These are phyloP conservation scores for Cucurbita maxima DNA, from an alignment of 306 rosid species.

Conservation along the genomic window DNA sequence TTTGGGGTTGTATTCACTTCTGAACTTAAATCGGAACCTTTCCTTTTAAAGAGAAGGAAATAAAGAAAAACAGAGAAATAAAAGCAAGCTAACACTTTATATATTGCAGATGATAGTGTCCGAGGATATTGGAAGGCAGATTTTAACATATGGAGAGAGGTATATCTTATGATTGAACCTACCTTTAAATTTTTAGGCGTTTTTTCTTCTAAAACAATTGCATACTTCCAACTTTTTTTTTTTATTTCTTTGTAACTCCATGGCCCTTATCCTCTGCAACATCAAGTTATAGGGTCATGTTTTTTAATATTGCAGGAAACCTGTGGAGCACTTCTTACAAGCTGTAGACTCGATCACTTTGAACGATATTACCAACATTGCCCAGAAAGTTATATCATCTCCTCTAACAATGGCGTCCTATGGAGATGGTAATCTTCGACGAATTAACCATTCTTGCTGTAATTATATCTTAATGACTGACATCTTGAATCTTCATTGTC, in stretches of 20 bases:
- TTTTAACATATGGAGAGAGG: conserved; percentile 96
- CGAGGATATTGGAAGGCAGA: conserved; percentile 91
- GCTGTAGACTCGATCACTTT: conserved; percentile 65
- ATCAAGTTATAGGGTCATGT: background rate
- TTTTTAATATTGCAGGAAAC: conserved; percentile 47
- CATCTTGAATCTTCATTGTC: background rate
- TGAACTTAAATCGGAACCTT: background rate
- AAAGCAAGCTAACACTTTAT: background rate
- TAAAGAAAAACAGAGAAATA: background rate
- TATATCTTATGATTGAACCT: conserved; percentile 14
- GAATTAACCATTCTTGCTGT: background rate
- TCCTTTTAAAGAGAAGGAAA: background rate
- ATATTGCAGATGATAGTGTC: conserved; percentile 66
- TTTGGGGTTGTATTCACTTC: background rate
- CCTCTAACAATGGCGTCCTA: conserved; percentile 93
- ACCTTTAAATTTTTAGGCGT: background rate
- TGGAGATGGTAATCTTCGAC: conserved; percentile 56
- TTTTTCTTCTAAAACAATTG: background rate
- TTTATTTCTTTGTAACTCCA: background rate
- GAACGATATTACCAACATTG: conserved; percentile 45
- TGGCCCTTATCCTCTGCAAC: background rate
- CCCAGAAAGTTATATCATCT: conserved; percentile 65
- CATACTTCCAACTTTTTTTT: background rate
- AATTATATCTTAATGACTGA: background rate
- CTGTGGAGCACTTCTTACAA: conserved; percentile 70